Evolutionary conservation across 208 protist species (phyloP), one percentile per base, ranked within the genome.

Genomic region (Trichomonas vaginalis): DNA sequence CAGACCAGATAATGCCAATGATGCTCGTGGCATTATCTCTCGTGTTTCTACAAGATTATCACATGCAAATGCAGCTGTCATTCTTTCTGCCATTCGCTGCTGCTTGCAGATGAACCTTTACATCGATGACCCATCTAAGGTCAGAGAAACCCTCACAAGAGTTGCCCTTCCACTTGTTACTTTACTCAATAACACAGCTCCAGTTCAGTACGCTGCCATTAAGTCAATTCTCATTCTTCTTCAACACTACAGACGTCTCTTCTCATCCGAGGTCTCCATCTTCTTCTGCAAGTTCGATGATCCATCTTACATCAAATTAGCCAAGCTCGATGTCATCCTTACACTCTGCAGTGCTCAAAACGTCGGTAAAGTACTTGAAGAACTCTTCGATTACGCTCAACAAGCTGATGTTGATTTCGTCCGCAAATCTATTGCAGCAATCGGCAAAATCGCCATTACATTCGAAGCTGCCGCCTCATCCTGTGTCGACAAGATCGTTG

Each of bases 231-330:
- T 99, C 96, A 97, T 99, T 9, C 98, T 99, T 88, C 96, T 99
- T 10, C 99, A 99, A 88, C 98, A 98, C 98, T 95, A 98, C 98
- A n/a, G 27, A 6, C 3, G 51, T 32, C 61, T 95, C 27, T 39
- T 95, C 8, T 79, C 47, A 0, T 42, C 15, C 46, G 92, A 95
- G 27, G 86, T 92, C 17, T 51, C 45, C 0, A 47, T 99, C 46
- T 99, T 99, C 97, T 98, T 99, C 96, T 98, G 98, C 96, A 98
- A 99, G 96, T 99, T 99, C 97, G 99, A 99, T 96, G 98, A 99
- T 95, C 98, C 98, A 40, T 98, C 99, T 95, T 99, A 99, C 96
- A 98, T 99, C 46, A 99, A 99, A 96, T 97, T 99, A 95, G 98
- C 99, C 97, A 99, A 99, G 97, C 97, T 99, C 27, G 98, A 99